Percentiles rank a stretch among this genome's conserved stretches.
Evolutionary conservation across 225 moss, liverwort and hornwort genomes (phyloP).

Genomic region (Neckera pumila): DNA sequence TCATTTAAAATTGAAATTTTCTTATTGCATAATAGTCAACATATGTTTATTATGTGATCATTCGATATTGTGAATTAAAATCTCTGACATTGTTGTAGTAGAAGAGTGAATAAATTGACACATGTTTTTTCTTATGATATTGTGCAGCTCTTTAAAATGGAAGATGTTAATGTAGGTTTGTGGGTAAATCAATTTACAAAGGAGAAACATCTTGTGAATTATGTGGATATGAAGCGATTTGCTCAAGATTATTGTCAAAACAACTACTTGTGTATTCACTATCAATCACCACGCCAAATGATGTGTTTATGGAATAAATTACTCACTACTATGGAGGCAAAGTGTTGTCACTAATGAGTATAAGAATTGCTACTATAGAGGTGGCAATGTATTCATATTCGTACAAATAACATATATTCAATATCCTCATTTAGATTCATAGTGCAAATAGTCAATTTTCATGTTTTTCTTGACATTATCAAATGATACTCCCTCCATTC

Average conservation of each 20-base stretch:
- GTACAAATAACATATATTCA: not conserved
- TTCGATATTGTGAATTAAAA: too few species aligned
- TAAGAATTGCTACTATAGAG: not conserved
- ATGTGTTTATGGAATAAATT: slow-evolving; percentile 37
- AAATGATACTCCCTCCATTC: not conserved
- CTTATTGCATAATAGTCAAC: not conserved
- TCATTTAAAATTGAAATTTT: not conserved
- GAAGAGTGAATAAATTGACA: not conserved
- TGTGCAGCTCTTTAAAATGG: slow-evolving; percentile 32
- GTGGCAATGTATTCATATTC: not conserved
- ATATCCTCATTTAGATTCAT: not conserved
- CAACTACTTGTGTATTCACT: slow-evolving; percentile 15
- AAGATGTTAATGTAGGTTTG: slow-evolving; percentile 31
- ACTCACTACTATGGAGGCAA: not conserved
- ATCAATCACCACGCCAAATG: slow-evolving; percentile 30
- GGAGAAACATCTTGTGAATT: not conserved
- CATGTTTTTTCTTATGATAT: too few species aligned
- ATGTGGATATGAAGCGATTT: not conserved
- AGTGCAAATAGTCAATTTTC: not conserved
- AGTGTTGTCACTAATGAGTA: not conserved
- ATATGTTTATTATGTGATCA: not conserved
- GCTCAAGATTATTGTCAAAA: slow-evolving; percentile 15
- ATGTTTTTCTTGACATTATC: not conserved
- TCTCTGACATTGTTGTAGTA: accelerated
- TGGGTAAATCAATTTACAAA: slow-evolving; percentile 12